phyloP scores from a whole-genome alignment of 768 basidiomycete species.

The Hemileccinum impolitum region DNA sequence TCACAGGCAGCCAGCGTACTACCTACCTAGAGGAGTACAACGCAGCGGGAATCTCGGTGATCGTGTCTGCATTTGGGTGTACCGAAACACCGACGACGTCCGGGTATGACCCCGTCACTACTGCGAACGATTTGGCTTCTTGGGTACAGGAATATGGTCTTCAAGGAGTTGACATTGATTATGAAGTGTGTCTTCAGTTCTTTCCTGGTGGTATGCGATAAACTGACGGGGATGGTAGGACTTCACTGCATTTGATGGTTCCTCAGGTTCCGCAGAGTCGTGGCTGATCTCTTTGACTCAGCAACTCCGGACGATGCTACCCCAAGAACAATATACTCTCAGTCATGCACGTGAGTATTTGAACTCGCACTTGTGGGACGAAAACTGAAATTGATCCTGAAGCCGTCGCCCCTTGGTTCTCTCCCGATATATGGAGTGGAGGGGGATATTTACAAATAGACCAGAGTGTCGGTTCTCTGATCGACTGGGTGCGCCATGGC shows the following conservation, averaged over 20 bases:
- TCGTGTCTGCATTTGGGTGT: conserved; percentile 53
- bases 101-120: conserved; percentile 35
- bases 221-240: conserved; percentile 37
- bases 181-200: conserved; percentile 31
- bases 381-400: no score
- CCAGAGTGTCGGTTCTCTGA: conserved; percentile 37
- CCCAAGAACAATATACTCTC: conserved; percentile 31
- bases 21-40: conserved; percentile 45
- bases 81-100: conserved; percentile 37
- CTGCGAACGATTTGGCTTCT: conserved; percentile 41
- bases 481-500: conserved; percentile 38
- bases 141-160: conserved; percentile 44
- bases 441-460: conserved; percentile 42
- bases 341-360: conserved; percentile 33
- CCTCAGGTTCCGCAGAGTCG: conserved; percentile 44
- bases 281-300: conserved; percentile 34
- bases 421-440: conserved; percentile 31
- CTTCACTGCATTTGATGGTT: conserved; percentile 48
- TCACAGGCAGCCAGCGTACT: conserved; percentile 37
- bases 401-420: conserved; percentile 47
- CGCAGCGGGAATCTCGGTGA: conserved; percentile 53
- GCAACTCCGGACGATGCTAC: conserved; percentile 29
- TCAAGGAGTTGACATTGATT: conserved; percentile 54
- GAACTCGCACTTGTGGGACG: no score
- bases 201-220: background rate